Evolutionary conservation across 2,329 filamentous ascomycete genomes (phyloP).

Genomic region (Verticillium alfalfae): DNA sequence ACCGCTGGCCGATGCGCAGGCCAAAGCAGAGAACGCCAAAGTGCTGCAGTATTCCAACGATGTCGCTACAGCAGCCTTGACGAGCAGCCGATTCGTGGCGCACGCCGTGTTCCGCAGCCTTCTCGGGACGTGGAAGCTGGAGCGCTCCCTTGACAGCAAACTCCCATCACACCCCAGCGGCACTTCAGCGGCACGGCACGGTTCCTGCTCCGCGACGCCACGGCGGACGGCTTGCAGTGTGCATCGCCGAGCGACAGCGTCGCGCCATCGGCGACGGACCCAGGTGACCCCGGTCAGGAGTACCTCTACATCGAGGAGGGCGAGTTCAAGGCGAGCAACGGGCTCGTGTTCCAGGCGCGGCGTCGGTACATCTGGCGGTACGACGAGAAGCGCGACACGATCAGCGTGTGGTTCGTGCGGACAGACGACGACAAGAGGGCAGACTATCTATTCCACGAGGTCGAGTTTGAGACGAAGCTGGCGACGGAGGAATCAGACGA

Average conservation of each 20-base stretch:
- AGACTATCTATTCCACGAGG: conserved; percentile 70
- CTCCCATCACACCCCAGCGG: conserved; percentile 57
- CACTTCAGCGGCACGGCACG: conserved; percentile 56
- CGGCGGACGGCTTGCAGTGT: conserved; percentile 35
- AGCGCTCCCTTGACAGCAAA: conserved; percentile 48
- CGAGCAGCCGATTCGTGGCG: conserved; percentile 48
- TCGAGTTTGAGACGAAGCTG: conserved; percentile 47
- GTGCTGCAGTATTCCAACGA: conserved; percentile 41
- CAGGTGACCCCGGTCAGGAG: conserved; percentile 39
- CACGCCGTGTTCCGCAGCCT: conserved; percentile 65
- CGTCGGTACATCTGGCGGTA: conserved; percentile 71
- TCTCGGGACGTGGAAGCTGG: conserved; percentile 63
- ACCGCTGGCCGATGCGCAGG: conserved; percentile 27
- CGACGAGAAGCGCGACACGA: conserved; percentile 48
- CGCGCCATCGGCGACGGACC: conserved; percentile 3
- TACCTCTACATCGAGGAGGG: conserved; percentile 68
- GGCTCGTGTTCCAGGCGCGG: conserved; percentile 53
- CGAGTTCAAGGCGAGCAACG: conserved; percentile 52
- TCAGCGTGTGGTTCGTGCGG: conserved; percentile 71
- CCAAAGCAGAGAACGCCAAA: conserved; percentile 28
- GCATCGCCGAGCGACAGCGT: background rate
- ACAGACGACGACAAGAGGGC: conserved; percentile 55
- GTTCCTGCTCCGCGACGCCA: conserved; percentile 59
- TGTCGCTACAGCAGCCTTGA: conserved; percentile 34
- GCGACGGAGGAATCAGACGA: conserved; percentile 18